These are phyloP conservation scores for Botryosphaeria dothidea DNA, from an alignment of 2,329 filamentous ascomycete species.

Conservation along the genomic window DNA sequence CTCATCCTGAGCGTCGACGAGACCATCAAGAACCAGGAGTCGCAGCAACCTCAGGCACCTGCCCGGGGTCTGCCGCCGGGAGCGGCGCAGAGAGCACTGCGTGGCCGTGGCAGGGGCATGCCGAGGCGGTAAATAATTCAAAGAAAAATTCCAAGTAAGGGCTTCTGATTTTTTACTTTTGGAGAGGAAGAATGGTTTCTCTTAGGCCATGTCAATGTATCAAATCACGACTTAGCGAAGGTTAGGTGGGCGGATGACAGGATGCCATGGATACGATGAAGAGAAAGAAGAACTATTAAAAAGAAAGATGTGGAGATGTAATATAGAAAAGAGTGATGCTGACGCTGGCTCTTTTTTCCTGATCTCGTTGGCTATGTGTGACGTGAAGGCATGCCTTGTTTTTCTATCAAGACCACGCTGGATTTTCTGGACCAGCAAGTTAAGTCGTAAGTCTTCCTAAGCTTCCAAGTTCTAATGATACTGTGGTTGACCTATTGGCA, in stretches of 20 bases:
- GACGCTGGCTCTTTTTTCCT: background rate
- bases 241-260: slow-evolving; percentile 2
- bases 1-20: slow-evolving; percentile 95
- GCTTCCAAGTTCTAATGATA: too few species aligned
- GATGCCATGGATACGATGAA: background rate
- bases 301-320: slow-evolving; percentile 6
- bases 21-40: slow-evolving; percentile 98
- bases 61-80: slow-evolving; percentile 61
- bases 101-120: slow-evolving; percentile 83
- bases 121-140: slow-evolving; percentile 66
- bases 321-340: slow-evolving; percentile 10
- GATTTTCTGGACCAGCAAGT: too few species aligned
- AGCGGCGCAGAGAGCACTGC: slow-evolving; percentile 84
- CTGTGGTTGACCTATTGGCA: too few species aligned
- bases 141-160: background rate
- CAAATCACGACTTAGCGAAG: slow-evolving; percentile 11
- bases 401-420: too few species aligned
- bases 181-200: background rate
- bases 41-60: slow-evolving; percentile 77
- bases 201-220: slow-evolving; percentile 15
- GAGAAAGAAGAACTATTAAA: background rate
- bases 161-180: background rate
- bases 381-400: too few species aligned
- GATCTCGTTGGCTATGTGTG: background rate
- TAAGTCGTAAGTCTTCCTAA: too few species aligned